Conservation (phyloP, 306 rosid genomes). For the Alnus glutinosa region DNA sequence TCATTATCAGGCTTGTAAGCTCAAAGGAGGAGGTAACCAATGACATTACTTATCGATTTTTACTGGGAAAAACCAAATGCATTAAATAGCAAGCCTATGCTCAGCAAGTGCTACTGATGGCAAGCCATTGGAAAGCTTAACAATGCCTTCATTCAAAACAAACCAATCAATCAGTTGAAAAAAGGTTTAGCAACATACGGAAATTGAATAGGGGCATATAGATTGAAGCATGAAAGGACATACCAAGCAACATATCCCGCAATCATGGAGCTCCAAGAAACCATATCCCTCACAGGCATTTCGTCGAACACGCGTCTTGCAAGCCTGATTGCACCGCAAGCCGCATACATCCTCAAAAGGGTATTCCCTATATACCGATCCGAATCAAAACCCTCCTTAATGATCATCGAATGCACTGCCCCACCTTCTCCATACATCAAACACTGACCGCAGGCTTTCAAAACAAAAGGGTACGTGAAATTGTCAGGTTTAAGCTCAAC, state of each 20-base stretch:
- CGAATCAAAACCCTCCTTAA: constrained; percentile 39
- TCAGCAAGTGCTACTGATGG: neutral
- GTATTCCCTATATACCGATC: constrained; percentile 42
- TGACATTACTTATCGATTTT: neutral
- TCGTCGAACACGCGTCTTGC: constrained; percentile 54
- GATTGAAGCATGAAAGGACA: neutral
- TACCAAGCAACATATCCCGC: constrained; percentile 47
- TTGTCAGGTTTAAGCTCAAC: constrained; percentile 39
- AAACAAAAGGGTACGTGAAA: constrained; percentile 55
- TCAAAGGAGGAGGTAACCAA: neutral
- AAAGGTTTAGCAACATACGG: neutral
- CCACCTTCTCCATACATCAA: constrained; percentile 33
- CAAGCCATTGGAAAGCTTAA: neutral
- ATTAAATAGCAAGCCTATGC: neutral
- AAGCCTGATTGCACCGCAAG: constrained; percentile 24
- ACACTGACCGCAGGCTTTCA: constrained; percentile 50
- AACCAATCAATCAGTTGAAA: neutral
- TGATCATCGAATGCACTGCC: constrained; percentile 38
- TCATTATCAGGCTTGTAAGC: neutral
- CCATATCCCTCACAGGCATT: constrained; percentile 54
- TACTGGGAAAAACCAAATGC: neutral
- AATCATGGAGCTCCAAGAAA: constrained; percentile 64
- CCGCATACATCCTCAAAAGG: constrained; percentile 45
- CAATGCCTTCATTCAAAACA: neutral
- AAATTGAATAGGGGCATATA: neutral